A percentile compares a stretch with the other conserved stretches of the same genome.
These are phyloP conservation scores for Olyra latifolia DNA, from an alignment of 176 grass and related monocot genomes.

Conservation along the genomic window DNA sequence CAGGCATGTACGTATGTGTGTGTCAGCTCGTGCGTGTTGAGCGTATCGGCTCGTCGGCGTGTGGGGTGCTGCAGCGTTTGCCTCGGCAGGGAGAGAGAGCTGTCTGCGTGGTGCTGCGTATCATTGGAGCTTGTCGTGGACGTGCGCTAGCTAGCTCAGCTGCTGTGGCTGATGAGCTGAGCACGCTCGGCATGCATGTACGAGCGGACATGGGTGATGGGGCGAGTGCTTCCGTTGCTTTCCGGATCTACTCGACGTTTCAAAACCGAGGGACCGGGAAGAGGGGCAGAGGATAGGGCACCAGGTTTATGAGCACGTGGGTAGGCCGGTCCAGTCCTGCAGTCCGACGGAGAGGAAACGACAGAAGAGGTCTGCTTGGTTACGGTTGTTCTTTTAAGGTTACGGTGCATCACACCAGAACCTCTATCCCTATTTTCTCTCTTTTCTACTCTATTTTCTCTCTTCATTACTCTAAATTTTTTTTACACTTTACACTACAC, in stretches of 20 bases:
- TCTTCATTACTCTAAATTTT: too few species aligned
- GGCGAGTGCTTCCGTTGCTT: not conserved
- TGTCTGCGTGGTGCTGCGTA: slow-evolving; percentile 11
- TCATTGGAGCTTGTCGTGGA: slow-evolving; percentile 35
- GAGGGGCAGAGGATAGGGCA: not conserved
- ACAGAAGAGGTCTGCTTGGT: too few species aligned
- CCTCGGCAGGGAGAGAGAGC: slow-evolving; percentile 18
- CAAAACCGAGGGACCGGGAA: not conserved
- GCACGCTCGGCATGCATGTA: too few species aligned
- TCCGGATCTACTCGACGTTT: not conserved
- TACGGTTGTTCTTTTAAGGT: too few species aligned
- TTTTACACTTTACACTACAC: too few species aligned
- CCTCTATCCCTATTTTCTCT: too few species aligned
- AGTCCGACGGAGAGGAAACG: too few species aligned
- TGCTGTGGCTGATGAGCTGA: too few species aligned
- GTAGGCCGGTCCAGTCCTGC: too few species aligned
- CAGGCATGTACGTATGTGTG: not conserved
- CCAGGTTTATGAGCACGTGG: not conserved
- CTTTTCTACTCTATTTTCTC: too few species aligned
- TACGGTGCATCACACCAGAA: too few species aligned
- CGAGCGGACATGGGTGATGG: too few species aligned
- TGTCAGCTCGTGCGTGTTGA: not conserved
- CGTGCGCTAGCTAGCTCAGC: not conserved
- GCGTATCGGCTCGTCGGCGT: not conserved
- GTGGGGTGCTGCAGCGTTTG: not conserved